Percentiles rank a stretch among this genome's conserved stretches.
These are phyloP conservation scores for Combretum micranthum DNA, from an alignment of 345 rosid genomes.

Conservation along the genomic window DNA sequence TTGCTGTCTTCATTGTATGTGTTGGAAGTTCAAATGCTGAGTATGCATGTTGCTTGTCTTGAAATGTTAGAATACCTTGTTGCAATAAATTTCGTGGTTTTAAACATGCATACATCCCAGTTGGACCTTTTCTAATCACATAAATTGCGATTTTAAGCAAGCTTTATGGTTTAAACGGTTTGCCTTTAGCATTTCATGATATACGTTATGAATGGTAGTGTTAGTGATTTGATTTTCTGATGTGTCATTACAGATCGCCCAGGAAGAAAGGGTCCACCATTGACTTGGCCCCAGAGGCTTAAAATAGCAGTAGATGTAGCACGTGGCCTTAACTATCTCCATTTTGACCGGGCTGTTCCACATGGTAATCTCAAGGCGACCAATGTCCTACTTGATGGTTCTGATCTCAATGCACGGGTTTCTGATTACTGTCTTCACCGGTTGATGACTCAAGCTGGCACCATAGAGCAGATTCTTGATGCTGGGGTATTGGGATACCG, in stretches of 20 bases:
- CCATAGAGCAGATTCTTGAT: constrained; percentile 84
- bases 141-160: too few relatives aligned
- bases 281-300: constrained; percentile 77
- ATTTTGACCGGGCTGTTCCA: constrained; percentile 93
- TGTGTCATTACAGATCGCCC: constrained; percentile 59
- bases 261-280: constrained; percentile 79
- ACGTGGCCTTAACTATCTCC: constrained; percentile 97
- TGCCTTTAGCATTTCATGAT: too few relatives aligned
- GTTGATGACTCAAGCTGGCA: constrained; percentile 94
- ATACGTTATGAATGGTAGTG: too few relatives aligned
- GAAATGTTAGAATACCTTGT: too few relatives aligned
- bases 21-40: too few relatives aligned
- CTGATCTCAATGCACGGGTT: constrained; percentile 92
- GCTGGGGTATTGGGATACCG: constrained; percentile 91
- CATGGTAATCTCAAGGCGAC: constrained; percentile 95
- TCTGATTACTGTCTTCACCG: constrained; percentile 96
- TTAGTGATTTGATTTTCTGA: not conserved
- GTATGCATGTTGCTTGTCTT: too few relatives aligned
- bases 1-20: too few relatives aligned
- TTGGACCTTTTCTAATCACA: too few relatives aligned
- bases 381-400: constrained; percentile 74
- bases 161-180: too few relatives aligned
- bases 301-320: constrained; percentile 94
- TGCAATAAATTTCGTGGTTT: too few relatives aligned
- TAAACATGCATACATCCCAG: too few relatives aligned